These are phyloP conservation scores for Eruca vesicaria DNA, from an alignment of 441 rosid species.

Conservation along the genomic window DNA sequence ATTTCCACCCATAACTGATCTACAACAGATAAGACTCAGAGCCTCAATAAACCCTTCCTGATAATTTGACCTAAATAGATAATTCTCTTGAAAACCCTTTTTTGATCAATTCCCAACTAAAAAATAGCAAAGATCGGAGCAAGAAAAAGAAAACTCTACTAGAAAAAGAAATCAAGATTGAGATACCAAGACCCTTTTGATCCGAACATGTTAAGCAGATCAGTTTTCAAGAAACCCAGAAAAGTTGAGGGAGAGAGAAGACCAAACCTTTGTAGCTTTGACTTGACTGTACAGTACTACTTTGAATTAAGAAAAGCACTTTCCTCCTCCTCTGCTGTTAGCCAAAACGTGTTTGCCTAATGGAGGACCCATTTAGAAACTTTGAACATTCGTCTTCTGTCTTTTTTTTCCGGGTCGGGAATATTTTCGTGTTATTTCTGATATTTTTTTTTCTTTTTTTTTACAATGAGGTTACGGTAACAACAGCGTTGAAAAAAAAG, in stretches of 20 bases:
- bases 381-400: neutral
- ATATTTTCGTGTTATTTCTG: neutral
- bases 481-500: neutral
- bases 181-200: neutral
- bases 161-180: conserved; percentile 6
- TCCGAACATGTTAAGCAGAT: neutral
- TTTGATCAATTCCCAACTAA: neutral
- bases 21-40: neutral
- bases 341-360: neutral
- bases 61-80: neutral
- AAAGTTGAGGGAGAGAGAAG: conserved; percentile 8
- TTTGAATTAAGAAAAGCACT: conserved; percentile 3
- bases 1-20: conserved; percentile 24
- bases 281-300: conserved; percentile 24
- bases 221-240: conserved; percentile 17
- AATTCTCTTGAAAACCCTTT: neutral
- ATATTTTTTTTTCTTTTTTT: neutral
- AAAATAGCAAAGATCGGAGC: neutral
- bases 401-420: neutral
- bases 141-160: conserved; percentile 2
- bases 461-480: neutral
- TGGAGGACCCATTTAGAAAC: neutral
- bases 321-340: conserved; percentile 12
- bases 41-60: conserved; percentile 6
- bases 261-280: conserved; percentile 33